Conservation (phyloP, 176 grass and related monocot species). For the Oryza meyeriana region DNA sequence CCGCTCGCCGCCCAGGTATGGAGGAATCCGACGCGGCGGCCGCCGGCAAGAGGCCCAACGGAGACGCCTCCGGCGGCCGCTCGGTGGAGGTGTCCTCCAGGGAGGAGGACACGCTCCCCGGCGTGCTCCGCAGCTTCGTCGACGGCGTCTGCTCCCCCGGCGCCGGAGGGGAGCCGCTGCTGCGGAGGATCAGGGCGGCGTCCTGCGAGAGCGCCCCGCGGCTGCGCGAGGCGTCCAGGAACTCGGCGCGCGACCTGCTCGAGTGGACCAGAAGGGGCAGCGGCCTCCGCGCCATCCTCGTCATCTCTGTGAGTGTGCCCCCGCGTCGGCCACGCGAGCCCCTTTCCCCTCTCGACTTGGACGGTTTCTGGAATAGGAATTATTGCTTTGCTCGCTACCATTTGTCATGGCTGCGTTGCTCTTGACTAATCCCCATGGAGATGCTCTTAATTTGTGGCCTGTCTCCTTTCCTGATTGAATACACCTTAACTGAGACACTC, state of each 20-base stretch:
- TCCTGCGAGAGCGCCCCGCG: constrained; percentile 48
- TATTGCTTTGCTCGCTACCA: not conserved
- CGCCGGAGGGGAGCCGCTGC: constrained; percentile 42
- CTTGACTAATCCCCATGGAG: not conserved
- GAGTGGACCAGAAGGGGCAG: constrained; percentile 72
- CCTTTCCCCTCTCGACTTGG: not conserved
- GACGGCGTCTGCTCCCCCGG: constrained; percentile 30
- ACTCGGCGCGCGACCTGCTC: constrained; percentile 60
- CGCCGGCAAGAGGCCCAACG: not conserved
- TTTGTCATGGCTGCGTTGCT: not conserved
- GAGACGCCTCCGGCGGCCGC: constrained; percentile 15
- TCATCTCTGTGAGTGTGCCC: constrained; percentile 70
- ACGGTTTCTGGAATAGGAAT: not conserved
- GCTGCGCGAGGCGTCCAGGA: constrained; percentile 60
- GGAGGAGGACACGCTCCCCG: constrained; percentile 43
- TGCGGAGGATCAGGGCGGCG: constrained; percentile 47
- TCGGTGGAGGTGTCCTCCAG: constrained; percentile 29
- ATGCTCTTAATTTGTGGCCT: not conserved
- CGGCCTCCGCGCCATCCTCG: constrained; percentile 71
- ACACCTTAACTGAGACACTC: not conserved
- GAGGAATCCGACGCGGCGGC: constrained; percentile 17
- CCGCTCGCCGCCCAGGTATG: not conserved
- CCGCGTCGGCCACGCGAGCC: too few relatives aligned
- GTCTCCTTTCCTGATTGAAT: not conserved
- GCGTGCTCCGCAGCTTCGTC: constrained; percentile 65